Conservation (phyloP, 1,139 yeast species). For the Eremothecium gossypii region DNA sequence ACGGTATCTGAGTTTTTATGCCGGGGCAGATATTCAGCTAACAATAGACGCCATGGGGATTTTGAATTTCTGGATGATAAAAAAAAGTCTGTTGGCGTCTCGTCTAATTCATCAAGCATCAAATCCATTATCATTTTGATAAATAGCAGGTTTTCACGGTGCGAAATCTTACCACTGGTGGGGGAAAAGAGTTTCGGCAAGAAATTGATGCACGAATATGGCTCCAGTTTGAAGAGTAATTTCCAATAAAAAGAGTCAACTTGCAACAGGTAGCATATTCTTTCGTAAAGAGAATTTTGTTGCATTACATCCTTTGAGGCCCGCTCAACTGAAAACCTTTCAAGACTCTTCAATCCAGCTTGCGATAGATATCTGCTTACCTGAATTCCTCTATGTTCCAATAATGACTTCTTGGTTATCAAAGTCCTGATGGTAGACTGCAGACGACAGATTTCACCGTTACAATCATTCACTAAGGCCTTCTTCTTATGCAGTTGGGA, state of each 20-base stretch:
- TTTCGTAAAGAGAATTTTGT: constrained; percentile 45
- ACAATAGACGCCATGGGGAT: constrained; percentile 40
- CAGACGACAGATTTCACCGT: constrained; percentile 19
- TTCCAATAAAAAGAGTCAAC: constrained; percentile 73
- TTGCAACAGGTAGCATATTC: constrained; percentile 72
- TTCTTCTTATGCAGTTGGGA: constrained; percentile 66
- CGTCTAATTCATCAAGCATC: constrained; percentile 34
- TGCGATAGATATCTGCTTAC: constrained; percentile 5
- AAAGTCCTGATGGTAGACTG: constrained; percentile 17
- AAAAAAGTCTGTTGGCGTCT: constrained; percentile 18
- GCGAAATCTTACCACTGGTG: constrained; percentile 23
- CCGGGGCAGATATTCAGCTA: constrained; percentile 50
- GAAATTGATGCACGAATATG: constrained; percentile 21
- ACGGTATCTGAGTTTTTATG: constrained; percentile 47
- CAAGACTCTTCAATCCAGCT: constrained; percentile 6
- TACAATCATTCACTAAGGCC: constrained; percentile 65
- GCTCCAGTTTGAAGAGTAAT: constrained; percentile 36
- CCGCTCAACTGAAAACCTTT: constrained; percentile 5
- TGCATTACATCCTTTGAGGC: constrained; percentile 1
- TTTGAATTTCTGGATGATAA: constrained; percentile 9
- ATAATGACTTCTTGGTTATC: constrained; percentile 10
- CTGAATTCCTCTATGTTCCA: constrained; percentile 9
- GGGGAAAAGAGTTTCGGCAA: constrained; percentile 25
- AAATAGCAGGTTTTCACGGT: constrained; percentile 67
- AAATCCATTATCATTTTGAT: constrained; percentile 50